Percentiles rank a stretch among this genome's conserved stretches.
Evolutionary conservation across 257 asterid genomes (phyloP).

Genomic region (Gynochthodes officinalis): DNA sequence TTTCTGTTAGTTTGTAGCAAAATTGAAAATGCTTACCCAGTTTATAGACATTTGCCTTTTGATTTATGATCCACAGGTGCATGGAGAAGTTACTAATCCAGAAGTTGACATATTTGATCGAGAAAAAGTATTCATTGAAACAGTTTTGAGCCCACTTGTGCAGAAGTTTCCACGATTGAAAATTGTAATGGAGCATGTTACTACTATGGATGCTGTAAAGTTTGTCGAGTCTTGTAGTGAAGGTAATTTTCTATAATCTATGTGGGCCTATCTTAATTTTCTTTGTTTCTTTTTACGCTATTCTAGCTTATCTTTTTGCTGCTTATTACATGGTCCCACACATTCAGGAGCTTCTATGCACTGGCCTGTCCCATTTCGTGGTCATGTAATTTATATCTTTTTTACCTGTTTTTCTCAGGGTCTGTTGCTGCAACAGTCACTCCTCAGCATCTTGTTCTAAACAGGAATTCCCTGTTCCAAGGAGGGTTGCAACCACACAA

Average conservation of each 20-base stretch:
- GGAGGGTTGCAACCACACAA: slow-evolving; percentile 94
- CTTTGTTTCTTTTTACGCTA: not conserved
- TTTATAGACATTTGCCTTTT: slow-evolving; percentile 2
- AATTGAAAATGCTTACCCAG: not conserved
- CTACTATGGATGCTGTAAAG: slow-evolving; percentile 81
- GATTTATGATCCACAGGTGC: slow-evolving; percentile 52
- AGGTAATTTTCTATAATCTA: slow-evolving; percentile 33
- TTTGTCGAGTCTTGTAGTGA: slow-evolving; percentile 77
- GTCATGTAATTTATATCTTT: not conserved
- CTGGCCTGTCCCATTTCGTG: no score
- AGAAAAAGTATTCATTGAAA: slow-evolving; percentile 82
- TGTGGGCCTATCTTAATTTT: not conserved
- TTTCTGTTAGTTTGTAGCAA: not conserved
- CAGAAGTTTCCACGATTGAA: slow-evolving; percentile 68
- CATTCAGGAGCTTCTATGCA: no score
- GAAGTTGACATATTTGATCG: slow-evolving; percentile 91
- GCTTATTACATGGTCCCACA: not conserved
- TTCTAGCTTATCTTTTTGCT: not conserved
- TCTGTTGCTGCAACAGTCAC: slow-evolving; percentile 94
- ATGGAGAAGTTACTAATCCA: slow-evolving; percentile 87
- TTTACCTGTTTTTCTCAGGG: slow-evolving; percentile 34
- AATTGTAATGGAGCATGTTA: slow-evolving; percentile 95
- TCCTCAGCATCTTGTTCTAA: slow-evolving; percentile 90
- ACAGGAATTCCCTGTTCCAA: slow-evolving; percentile 86
- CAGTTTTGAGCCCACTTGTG: slow-evolving; percentile 62